These are phyloP conservation scores for Euptelea pleiosperma DNA, from an alignment of 164 flowering plant species.

Conservation along the genomic window DNA sequence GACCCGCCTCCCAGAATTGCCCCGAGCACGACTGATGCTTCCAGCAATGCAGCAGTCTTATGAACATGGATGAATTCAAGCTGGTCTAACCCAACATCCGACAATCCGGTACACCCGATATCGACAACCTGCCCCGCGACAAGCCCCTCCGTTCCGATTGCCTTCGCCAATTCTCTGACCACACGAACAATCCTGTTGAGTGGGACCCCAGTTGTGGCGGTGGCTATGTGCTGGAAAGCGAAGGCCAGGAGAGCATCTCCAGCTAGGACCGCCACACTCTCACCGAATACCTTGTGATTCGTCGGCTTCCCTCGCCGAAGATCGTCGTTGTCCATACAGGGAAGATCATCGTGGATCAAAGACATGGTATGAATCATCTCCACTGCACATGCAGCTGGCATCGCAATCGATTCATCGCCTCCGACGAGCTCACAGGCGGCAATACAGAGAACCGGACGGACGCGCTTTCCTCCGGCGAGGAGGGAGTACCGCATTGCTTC, in stretches of 20 bases:
- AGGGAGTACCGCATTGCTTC: conserved; percentile 73
- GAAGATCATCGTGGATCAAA: conserved; percentile 69
- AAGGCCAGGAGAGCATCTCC: conserved; percentile 65
- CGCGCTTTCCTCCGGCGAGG: conserved; percentile 70
- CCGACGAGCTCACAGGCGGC: conserved; percentile 80
- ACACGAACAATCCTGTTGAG: conserved; percentile 38
- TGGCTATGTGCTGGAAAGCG: conserved; percentile 58
- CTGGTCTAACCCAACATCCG: conserved; percentile 44
- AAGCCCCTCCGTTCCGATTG: conserved; percentile 55
- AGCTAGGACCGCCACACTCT: conserved; percentile 62
- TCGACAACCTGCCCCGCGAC: conserved; percentile 59
- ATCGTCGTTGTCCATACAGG: conserved; percentile 73
- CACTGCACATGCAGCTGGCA: conserved; percentile 70
- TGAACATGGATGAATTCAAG: conserved; percentile 60
- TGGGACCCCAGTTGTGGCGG: conserved; percentile 32
- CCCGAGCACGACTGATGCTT: conserved; percentile 55
- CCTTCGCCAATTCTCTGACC: conserved; percentile 45
- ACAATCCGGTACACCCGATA: conserved; percentile 36
- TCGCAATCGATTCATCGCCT: conserved; percentile 41
- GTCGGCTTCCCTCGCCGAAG: conserved; percentile 72
- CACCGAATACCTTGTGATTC: conserved; percentile 66
- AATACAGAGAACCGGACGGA: conserved; percentile 57
- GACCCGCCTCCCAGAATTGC: conserved; percentile 61
- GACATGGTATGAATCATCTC: conserved; percentile 89
- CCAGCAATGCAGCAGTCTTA: conserved; percentile 58